A percentile compares a stretch with the other conserved stretches of the same genome.
Evolutionary conservation across 2,329 filamentous ascomycete genomes (phyloP).

Genomic region (Penicillium paneum): DNA sequence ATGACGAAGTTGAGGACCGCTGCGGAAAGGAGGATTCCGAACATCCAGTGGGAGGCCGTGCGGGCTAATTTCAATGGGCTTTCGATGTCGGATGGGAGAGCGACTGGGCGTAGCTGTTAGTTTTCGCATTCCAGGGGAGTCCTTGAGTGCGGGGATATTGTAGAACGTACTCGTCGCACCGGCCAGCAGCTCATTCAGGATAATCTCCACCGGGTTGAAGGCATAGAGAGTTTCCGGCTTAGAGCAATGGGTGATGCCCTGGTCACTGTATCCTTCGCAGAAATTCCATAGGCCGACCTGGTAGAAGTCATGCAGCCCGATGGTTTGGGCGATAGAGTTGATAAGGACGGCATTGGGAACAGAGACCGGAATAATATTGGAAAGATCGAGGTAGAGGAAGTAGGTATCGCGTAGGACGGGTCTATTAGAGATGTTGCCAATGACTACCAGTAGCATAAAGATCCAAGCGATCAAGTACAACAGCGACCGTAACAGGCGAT

Average conservation of each 20-base stretch:
- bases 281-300: conserved; percentile 88
- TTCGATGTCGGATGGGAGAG: conserved; percentile 70
- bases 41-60: conserved; percentile 80
- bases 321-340: conserved; percentile 79
- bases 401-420: conserved; percentile 67
- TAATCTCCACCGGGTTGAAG: conserved; percentile 85
- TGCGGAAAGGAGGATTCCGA: conserved; percentile 75
- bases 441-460: conserved; percentile 76
- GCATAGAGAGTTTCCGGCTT: conserved; percentile 69
- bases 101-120: conserved; percentile 50
- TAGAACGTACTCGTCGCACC: conserved; percentile 66
- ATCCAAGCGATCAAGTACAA: conserved; percentile 72
- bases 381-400: conserved; percentile 80
- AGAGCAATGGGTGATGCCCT: conserved; percentile 71
- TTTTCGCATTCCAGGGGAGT: background rate
- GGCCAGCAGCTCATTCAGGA: conserved; percentile 73
- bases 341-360: conserved; percentile 71
- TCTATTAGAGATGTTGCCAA: conserved; percentile 68
- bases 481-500: conserved; percentile 62
- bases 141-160: background rate
- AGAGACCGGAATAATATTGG: conserved; percentile 72
- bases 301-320: conserved; percentile 93
- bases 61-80: conserved; percentile 71
- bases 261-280: conserved; percentile 76
- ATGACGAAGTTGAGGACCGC: conserved; percentile 68